phyloP scores from a whole-genome alignment of 148 eudicot genomes.

The Beta vulgaris region DNA sequence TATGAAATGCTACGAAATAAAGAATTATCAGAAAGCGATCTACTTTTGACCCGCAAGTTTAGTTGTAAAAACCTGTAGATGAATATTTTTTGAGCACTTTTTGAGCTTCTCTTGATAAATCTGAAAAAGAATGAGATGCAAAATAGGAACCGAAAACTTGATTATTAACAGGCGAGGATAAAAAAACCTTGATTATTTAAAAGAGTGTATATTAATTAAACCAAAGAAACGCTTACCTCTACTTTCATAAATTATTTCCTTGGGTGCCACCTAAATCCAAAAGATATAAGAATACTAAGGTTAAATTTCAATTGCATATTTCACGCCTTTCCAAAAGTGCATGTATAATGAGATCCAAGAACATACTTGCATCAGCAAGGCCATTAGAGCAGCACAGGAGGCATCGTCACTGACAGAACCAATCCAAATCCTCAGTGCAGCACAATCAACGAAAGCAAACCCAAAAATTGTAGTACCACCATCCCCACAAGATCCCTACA shows the following conservation, averaged over 20 bases:
- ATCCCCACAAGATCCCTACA: constrained; percentile 53
- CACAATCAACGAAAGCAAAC: constrained; percentile 95
- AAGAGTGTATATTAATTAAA: neutral
- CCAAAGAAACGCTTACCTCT: constrained; percentile 46
- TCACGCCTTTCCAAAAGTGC: constrained; percentile 5
- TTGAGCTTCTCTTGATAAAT: constrained; percentile 79
- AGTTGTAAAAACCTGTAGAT: constrained; percentile 47
- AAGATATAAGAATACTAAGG: constrained; percentile 1
- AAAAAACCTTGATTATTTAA: constrained; percentile 5
- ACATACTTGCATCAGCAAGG: constrained; percentile 93
- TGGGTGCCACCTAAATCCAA: constrained; percentile 75
- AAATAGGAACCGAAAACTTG: neutral
- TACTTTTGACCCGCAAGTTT: neutral
- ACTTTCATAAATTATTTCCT: constrained; percentile 80
- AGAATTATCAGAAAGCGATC: neutral
- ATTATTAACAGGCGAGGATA: neutral
- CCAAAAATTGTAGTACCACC: constrained; percentile 66
- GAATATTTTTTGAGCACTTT: constrained; percentile 82
- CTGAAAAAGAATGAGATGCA: constrained; percentile 35
- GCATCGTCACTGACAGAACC: constrained; percentile 87
- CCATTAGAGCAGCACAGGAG: constrained; percentile 90
- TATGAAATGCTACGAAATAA: neutral
- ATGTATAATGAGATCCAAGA: constrained; percentile 9
- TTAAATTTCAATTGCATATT: constrained; percentile 4
- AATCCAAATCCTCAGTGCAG: constrained; percentile 87